Evolutionary conservation across 768 basidiomycete species (phyloP).

Genomic region (Butyriboletus loyo): DNA sequence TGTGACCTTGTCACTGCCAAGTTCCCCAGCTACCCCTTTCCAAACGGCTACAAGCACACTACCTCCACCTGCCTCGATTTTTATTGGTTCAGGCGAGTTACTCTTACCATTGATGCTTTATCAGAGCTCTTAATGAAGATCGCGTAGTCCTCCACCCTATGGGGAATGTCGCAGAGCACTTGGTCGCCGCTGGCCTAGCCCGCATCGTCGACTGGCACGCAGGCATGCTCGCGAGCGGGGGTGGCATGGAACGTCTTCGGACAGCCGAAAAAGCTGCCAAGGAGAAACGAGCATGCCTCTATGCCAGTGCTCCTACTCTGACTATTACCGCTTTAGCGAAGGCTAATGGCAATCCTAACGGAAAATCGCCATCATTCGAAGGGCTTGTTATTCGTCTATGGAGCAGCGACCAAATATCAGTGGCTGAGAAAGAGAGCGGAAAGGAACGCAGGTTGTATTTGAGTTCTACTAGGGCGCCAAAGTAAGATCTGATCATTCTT

Average conservation of each 20-base stretch:
- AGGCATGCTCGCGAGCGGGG: conserved; percentile 81
- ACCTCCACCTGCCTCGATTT: conserved; percentile 72
- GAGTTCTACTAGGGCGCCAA: conserved; percentile 84
- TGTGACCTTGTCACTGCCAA: conserved; percentile 77
- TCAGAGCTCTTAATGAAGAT: not conserved
- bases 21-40: conserved; percentile 76
- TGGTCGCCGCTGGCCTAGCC: conserved; percentile 82
- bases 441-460: conserved; percentile 84
- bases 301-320: conserved; percentile 50
- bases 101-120: not conserved
- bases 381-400: conserved; percentile 83
- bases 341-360: conserved; percentile 45
- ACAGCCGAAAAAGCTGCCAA: conserved; percentile 80
- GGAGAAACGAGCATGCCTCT: conserved; percentile 68
- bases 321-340: conserved; percentile 39
- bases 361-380: conserved; percentile 60
- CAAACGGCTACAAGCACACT: conserved; percentile 53
- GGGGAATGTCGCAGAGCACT: conserved; percentile 90
- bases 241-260: conserved; percentile 85
- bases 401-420: conserved; percentile 89
- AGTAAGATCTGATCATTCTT: conserved; percentile 42
- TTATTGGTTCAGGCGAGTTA: conserved; percentile 77
- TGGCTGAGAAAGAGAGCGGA: conserved; percentile 64
- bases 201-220: conserved; percentile 98
- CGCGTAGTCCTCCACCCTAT: conserved; percentile 78